These are phyloP conservation scores for Austroboletus novae-zelandiae DNA, from an alignment of 1,284 basidiomycete species.

Conservation along the genomic window DNA sequence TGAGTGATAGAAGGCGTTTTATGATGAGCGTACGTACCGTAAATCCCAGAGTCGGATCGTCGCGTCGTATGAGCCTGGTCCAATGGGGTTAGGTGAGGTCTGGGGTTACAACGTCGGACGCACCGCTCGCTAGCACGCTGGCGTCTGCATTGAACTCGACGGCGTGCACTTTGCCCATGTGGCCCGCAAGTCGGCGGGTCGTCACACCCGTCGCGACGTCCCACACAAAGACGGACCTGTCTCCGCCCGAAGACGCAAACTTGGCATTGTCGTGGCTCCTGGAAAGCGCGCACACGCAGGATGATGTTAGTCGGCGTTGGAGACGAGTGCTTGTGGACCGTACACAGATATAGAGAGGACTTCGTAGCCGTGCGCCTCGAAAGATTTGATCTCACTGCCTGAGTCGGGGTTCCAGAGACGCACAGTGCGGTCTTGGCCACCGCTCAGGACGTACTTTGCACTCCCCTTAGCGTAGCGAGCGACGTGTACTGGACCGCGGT, in stretches of 20 bases:
- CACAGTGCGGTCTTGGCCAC: constrained; percentile 87
- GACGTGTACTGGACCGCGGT: constrained; percentile 82
- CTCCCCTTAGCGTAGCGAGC: constrained; percentile 83
- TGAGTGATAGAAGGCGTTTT: background rate
- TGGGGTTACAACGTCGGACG: background rate
- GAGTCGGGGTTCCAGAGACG: constrained; percentile 87
- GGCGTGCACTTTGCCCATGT: constrained; percentile 86
- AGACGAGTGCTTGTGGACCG: constrained; percentile 27
- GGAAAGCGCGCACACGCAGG: background rate
- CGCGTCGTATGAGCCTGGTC: constrained; percentile 79
- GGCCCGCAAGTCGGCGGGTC: constrained; percentile 79
- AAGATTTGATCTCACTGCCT: constrained; percentile 88
- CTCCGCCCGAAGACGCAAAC: constrained; percentile 92
- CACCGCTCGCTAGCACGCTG: constrained; percentile 83
- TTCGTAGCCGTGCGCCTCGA: constrained; percentile 91
- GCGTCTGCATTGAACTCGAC: constrained; percentile 91
- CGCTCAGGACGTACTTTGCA: constrained; percentile 87
- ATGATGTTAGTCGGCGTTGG: background rate
- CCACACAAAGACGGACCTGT: constrained; percentile 92
- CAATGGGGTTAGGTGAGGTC: background rate
- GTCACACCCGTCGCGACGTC: constrained; percentile 89
- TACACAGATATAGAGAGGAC: constrained; percentile 89
- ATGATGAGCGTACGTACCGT: constrained; percentile 43
- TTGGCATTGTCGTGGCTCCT: constrained; percentile 51
- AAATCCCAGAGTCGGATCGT: constrained; percentile 90